phyloP scores from a whole-genome alignment of 2,329 filamentous ascomycete genomes.

The Mycosphaerella arachidis region DNA sequence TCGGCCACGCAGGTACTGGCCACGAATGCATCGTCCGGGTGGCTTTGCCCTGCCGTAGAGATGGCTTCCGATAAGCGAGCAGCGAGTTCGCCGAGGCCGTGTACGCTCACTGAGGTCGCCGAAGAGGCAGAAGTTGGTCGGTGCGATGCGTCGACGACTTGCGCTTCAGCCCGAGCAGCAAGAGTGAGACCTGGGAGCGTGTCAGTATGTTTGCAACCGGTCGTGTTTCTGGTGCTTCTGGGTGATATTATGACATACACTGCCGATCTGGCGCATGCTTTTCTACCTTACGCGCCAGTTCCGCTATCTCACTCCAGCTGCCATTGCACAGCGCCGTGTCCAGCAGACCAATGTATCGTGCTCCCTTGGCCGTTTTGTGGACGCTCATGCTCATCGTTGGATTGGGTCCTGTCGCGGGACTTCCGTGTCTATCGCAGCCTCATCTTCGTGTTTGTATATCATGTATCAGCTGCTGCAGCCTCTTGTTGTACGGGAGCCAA shows the following conservation, averaged over 20 bases:
- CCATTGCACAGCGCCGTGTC: constrained; percentile 84
- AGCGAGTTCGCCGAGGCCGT: constrained; percentile 36
- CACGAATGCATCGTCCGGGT: constrained; percentile 59
- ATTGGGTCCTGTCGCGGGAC: constrained; percentile 2
- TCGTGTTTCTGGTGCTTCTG: constrained; percentile 4
- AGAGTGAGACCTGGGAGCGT: constrained; percentile 40
- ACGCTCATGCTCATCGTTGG: constrained; percentile 31
- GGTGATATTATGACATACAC: constrained; percentile 56
- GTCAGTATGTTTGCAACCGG: constrained; percentile 1
- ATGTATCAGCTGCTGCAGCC: neutral
- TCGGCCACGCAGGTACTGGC: constrained; percentile 79
- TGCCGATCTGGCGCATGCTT: constrained; percentile 84
- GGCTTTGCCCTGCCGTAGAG: constrained; percentile 23
- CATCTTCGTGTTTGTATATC: constrained; percentile 6
- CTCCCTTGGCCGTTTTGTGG: constrained; percentile 45
- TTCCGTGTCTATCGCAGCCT: constrained; percentile 16
- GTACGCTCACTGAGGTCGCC: constrained; percentile 30
- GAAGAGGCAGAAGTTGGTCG: constrained; percentile 41
- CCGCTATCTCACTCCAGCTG: constrained; percentile 79
- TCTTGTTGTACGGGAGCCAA: neutral
- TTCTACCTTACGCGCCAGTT: constrained; percentile 85
- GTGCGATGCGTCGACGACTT: constrained; percentile 43
- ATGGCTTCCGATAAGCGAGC: constrained; percentile 37
- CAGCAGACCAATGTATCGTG: constrained; percentile 74
- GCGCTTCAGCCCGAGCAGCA: constrained; percentile 44